These are phyloP conservation scores for Fusarium luffae DNA, from an alignment of 2,329 filamentous ascomycete genomes.

Conservation along the genomic window DNA sequence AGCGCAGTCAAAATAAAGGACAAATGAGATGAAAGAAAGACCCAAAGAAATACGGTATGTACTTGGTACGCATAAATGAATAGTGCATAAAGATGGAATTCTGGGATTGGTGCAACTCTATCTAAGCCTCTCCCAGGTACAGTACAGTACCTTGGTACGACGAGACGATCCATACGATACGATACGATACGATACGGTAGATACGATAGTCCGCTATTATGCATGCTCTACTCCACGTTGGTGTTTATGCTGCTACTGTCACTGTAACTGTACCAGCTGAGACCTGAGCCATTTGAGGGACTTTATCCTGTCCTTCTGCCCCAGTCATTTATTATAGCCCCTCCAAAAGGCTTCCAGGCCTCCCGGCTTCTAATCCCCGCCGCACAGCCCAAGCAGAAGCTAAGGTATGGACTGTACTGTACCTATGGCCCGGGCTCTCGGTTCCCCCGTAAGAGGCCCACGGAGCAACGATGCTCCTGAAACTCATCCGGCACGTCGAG, in stretches of 20 bases:
- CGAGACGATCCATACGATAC: neutral
- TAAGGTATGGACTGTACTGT: neutral
- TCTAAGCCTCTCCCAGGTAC: constrained; percentile 30
- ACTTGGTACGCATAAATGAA: constrained; percentile 2
- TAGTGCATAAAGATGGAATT: constrained; percentile 6
- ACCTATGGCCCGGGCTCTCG: constrained; percentile 23
- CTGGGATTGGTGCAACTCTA: constrained; percentile 22
- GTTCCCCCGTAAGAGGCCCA: constrained; percentile 31
- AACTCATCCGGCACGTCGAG: constrained; percentile 12
- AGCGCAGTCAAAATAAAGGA: neutral
- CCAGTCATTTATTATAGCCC: constrained; percentile 7
- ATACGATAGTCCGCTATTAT: constrained; percentile 6
- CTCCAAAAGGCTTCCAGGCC: constrained; percentile 10
- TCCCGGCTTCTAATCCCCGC: constrained; percentile 13
- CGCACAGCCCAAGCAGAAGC: constrained; percentile 10
- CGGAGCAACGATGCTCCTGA: constrained; percentile 19
- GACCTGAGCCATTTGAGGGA: constrained; percentile 32
- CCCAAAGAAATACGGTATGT: neutral
- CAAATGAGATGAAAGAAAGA: neutral
- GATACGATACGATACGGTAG: too few species aligned
- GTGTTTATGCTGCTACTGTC: neutral
- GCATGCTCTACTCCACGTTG: constrained; percentile 14
- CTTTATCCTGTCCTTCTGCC: constrained; percentile 19
- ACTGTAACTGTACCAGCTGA: neutral
- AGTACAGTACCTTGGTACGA: neutral